Evolutionary conservation across 2,329 filamentous ascomycete species (phyloP).

Genomic region (Metarhizium brunneum): DNA sequence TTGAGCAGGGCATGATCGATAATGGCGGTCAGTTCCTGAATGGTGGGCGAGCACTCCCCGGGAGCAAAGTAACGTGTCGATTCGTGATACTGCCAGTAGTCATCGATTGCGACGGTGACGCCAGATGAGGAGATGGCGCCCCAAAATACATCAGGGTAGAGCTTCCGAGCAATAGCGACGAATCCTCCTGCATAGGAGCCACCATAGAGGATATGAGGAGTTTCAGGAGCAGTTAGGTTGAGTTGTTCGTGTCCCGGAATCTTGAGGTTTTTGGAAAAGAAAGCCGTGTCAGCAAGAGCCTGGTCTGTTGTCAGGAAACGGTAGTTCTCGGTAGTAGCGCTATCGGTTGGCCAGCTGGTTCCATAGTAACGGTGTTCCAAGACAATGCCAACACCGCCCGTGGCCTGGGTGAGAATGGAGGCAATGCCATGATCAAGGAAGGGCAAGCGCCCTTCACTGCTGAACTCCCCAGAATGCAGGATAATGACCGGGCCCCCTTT

Average conservation of each 20-base stretch:
- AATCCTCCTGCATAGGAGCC: slow-evolving; percentile 78
- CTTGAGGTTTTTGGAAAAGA: slow-evolving; percentile 65
- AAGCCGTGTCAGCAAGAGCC: slow-evolving; percentile 69
- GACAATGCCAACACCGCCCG: slow-evolving; percentile 66
- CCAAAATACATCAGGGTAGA: slow-evolving; percentile 73
- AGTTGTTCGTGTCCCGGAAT: slow-evolving; percentile 61
- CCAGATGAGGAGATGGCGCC: slow-evolving; percentile 73
- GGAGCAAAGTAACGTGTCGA: slow-evolving; percentile 40
- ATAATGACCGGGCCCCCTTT: slow-evolving; percentile 74
- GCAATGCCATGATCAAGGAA: slow-evolving; percentile 74
- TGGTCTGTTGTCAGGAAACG: slow-evolving; percentile 81
- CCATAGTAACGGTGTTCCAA: slow-evolving; percentile 88
- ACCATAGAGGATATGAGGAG: slow-evolving; percentile 71
- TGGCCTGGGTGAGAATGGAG: slow-evolving; percentile 59
- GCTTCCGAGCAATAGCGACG: slow-evolving; percentile 63
- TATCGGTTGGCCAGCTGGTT: slow-evolving; percentile 56
- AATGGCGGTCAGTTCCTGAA: slow-evolving; percentile 45
- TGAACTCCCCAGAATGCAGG: slow-evolving; percentile 62
- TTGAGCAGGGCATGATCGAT: slow-evolving; percentile 38
- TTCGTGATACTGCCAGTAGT: slow-evolving; percentile 60
- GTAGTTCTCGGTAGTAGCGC: slow-evolving; percentile 59
- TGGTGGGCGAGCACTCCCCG: slow-evolving; percentile 53
- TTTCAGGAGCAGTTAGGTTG: slow-evolving; percentile 55
- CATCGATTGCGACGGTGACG: slow-evolving; percentile 66
- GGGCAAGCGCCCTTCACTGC: slow-evolving; percentile 50